These are phyloP conservation scores for Yarrowia sp. DNA, from an alignment of 805 yeast species.

Conservation along the genomic window DNA sequence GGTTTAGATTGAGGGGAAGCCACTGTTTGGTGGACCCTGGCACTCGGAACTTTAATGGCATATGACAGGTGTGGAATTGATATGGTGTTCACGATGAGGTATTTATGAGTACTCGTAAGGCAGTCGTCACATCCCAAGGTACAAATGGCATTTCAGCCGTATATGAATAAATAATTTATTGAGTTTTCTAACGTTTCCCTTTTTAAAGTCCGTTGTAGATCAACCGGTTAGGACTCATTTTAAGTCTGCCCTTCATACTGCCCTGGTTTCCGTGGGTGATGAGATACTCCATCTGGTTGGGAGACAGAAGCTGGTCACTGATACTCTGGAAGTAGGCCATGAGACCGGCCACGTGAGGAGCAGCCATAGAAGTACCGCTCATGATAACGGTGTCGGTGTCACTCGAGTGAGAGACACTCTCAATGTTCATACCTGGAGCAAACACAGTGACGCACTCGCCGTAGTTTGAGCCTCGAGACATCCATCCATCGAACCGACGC, in stretches of 20 bases:
- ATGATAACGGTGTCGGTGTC: slow-evolving; percentile 48
- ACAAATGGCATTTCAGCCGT: too few species aligned
- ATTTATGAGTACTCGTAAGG: too few species aligned
- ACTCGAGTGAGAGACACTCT: slow-evolving; percentile 57
- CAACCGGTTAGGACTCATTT: slow-evolving; percentile 19
- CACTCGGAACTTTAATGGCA: slow-evolving; percentile 11
- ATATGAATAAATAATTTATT: not conserved
- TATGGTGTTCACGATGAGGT: too few species aligned
- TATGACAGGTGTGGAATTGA: not conserved
- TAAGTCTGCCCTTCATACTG: slow-evolving; percentile 21
- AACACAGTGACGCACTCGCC: slow-evolving; percentile 96
- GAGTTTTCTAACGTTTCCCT: not conserved
- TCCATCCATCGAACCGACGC: slow-evolving; percentile 22
- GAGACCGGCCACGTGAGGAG: slow-evolving; percentile 94
- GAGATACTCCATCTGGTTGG: slow-evolving; percentile 18
- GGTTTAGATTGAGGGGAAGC: slow-evolving; percentile 4
- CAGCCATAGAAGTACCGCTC: slow-evolving; percentile 97
- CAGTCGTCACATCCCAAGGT: too few species aligned
- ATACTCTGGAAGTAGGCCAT: slow-evolving; percentile 66
- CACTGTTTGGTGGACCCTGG: slow-evolving; percentile 5
- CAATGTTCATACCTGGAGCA: slow-evolving; percentile 92
- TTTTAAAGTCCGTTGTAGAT: slow-evolving; percentile 21
- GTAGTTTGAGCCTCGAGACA: slow-evolving; percentile 50
- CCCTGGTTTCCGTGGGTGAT: slow-evolving; percentile 30
- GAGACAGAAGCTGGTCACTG: slow-evolving; percentile 23